Percentiles rank a stretch among this genome's conserved stretches.
Conservation (phyloP, 306 rosid genomes). For the Malus asiatica region DNA sequence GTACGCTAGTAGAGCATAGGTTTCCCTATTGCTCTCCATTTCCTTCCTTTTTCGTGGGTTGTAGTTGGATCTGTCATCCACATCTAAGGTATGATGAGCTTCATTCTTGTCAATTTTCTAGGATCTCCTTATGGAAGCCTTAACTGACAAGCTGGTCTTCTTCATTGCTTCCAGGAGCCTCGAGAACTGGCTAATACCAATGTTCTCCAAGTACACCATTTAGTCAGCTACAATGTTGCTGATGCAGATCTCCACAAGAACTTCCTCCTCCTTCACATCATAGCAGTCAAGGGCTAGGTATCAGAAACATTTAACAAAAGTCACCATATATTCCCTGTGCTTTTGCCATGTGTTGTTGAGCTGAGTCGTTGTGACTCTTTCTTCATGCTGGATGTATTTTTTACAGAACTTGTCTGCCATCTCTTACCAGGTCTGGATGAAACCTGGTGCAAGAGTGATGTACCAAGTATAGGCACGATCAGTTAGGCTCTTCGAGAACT, state of each 20-base stretch:
- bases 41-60: background rate
- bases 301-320: too few species aligned
- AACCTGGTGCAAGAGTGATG: too few species aligned
- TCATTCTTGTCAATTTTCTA: background rate
- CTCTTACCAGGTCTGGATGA: too few species aligned
- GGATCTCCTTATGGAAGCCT: fast-evolving
- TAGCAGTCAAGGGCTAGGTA: background rate
- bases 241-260: background rate
- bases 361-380: too few species aligned
- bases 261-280: background rate
- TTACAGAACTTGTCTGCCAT: too few species aligned
- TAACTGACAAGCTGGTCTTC: background rate
- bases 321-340: too few species aligned
- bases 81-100: fast-evolving
- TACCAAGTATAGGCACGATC: too few species aligned
- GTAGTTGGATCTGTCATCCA: background rate
- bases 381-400: too few species aligned
- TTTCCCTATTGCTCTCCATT: fast-evolving
- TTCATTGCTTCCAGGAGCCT: background rate
- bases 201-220: background rate
- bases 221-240: background rate
- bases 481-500: too few species aligned
- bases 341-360: too few species aligned
- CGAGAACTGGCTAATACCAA: background rate
- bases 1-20: fast-evolving